Percentiles rank a stretch among this genome's conserved stretches.
phyloP scores from a whole-genome alignment of 2,329 filamentous ascomycete species.

The Pseudopyrenochaeta lycopersici region DNA sequence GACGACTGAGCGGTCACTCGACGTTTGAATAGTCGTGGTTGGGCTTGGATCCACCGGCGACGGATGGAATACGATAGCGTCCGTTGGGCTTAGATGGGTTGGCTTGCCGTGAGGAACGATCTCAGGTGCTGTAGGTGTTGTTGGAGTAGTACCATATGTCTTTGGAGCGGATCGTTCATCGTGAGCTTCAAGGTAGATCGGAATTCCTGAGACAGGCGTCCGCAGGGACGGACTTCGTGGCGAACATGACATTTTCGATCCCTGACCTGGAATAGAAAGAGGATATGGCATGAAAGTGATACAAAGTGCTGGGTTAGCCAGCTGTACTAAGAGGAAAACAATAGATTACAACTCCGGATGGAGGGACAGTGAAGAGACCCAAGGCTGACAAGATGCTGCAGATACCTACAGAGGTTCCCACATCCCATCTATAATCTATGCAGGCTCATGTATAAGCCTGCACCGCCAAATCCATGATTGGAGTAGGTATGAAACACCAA shows the following conservation, averaged over 20 bases:
- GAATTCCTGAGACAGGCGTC: slow-evolving; percentile 33
- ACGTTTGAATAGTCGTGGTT: slow-evolving; percentile 30
- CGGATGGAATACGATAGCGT: neutral
- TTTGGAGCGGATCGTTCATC: slow-evolving; percentile 20
- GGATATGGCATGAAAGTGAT: slow-evolving; percentile 28
- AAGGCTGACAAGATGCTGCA: slow-evolving; percentile 13
- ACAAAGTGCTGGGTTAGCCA: slow-evolving; percentile 5
- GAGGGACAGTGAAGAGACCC: neutral
- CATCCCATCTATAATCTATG: slow-evolving; percentile 24
- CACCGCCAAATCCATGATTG: slow-evolving; percentile 19
- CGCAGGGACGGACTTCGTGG: slow-evolving; percentile 18
- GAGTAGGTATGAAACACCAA: slow-evolving; percentile 31
- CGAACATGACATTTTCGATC: slow-evolving; percentile 9
- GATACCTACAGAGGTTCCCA: slow-evolving; percentile 17
- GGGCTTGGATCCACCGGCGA: slow-evolving; percentile 14
- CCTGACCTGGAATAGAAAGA: slow-evolving; percentile 10
- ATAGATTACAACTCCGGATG: neutral
- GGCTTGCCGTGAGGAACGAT: slow-evolving; percentile 13
- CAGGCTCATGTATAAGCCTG: slow-evolving; percentile 20
- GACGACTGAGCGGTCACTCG: slow-evolving; percentile 20
- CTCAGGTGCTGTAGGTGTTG: slow-evolving; percentile 31
- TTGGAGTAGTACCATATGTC: slow-evolving; percentile 31
- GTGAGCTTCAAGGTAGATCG: slow-evolving; percentile 33
- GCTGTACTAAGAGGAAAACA: neutral
- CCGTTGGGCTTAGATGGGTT: slow-evolving; percentile 4